A percentile compares a stretch with the other conserved stretches of the same genome.
phyloP scores from a whole-genome alignment of 148 eudicot genomes.

The Rhododendron ovatum region DNA sequence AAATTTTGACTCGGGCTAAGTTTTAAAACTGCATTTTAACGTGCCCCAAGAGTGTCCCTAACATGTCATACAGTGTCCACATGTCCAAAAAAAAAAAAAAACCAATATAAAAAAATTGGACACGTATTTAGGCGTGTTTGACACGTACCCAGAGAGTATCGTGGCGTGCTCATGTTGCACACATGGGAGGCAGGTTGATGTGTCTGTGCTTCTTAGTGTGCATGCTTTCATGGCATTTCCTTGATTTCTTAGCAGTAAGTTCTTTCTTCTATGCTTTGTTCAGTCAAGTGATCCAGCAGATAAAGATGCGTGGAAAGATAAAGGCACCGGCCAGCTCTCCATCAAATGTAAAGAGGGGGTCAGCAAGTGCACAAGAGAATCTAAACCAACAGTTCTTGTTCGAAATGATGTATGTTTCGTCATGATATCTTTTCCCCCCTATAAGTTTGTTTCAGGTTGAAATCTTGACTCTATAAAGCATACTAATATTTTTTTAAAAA shows the following conservation, averaged over 20 bases:
- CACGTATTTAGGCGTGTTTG: not conserved
- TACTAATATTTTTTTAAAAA: not conserved
- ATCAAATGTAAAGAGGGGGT: constrained; percentile 11
- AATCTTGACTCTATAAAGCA: not conserved
- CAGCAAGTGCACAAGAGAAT: constrained; percentile 22
- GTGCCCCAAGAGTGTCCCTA: not conserved
- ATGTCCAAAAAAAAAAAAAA: not conserved
- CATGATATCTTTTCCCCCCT: not conserved
- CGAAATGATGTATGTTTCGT: constrained; percentile 84
- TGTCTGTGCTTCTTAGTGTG: not conserved
- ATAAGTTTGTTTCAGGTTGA: not conserved
- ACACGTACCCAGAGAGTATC: not conserved
- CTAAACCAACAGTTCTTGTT: constrained; percentile 77
- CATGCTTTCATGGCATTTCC: not conserved
- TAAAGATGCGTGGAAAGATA: constrained; percentile 46
- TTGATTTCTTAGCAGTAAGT: not conserved
- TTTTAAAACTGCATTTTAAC: too few relatives aligned
- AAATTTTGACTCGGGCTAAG: not conserved
- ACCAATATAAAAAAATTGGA: not conserved
- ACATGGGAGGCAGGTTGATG: not conserved
- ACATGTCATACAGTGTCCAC: not conserved
- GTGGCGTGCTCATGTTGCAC: not conserved
- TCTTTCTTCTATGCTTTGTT: constrained; percentile 7
- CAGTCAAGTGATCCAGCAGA: constrained; percentile 80
- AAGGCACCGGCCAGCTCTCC: constrained; percentile 14